phyloP scores from a whole-genome alignment of 2,329 filamentous ascomycete species.

The Thermothelomyces thermophilus region DNA sequence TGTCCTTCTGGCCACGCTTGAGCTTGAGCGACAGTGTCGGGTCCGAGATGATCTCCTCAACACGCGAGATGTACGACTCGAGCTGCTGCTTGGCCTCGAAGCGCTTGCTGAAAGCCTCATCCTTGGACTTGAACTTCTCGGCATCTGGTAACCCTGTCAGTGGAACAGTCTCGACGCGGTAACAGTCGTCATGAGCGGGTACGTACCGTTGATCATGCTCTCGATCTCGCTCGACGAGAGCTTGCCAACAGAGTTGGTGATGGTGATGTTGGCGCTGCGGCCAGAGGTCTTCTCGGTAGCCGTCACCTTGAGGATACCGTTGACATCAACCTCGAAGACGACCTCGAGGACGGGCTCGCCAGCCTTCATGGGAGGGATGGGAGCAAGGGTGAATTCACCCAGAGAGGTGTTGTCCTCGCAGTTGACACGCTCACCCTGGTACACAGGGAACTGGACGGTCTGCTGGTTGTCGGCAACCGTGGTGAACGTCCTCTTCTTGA shows the following conservation, averaged over 20 bases:
- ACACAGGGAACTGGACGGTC: conserved; percentile 86
- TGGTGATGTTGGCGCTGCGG: conserved; percentile 98
- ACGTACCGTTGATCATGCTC: conserved; percentile 80
- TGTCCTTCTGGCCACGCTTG: conserved; percentile 99
- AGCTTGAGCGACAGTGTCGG: conserved; percentile 93
- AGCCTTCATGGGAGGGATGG: conserved; percentile 80
- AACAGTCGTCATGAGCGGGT: neutral
- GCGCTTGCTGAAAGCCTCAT: conserved; percentile 98
- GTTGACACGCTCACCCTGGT: conserved; percentile 94
- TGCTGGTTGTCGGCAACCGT: conserved; percentile 73
- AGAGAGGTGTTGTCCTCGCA: conserved; percentile 98
- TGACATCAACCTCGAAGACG: conserved; percentile 99
- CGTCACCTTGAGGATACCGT: conserved; percentile 99
- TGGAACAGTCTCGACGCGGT: neutral
- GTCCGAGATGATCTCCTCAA: conserved; percentile 98
- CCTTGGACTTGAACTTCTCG: conserved; percentile 96
- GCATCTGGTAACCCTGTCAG: conserved; percentile 52
- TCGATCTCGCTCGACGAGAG: conserved; percentile 92
- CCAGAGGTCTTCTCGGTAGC: conserved; percentile 98
- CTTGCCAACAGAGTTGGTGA: conserved; percentile 99
- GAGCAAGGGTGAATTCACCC: conserved; percentile 93
- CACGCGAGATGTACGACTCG: conserved; percentile 96
- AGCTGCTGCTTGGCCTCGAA: conserved; percentile 99
- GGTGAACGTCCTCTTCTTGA: conserved; percentile 88
- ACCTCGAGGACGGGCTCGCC: conserved; percentile 95